Conservation (phyloP, 176 grass and related monocot genomes). For the Aegilops bicornis region DNA sequence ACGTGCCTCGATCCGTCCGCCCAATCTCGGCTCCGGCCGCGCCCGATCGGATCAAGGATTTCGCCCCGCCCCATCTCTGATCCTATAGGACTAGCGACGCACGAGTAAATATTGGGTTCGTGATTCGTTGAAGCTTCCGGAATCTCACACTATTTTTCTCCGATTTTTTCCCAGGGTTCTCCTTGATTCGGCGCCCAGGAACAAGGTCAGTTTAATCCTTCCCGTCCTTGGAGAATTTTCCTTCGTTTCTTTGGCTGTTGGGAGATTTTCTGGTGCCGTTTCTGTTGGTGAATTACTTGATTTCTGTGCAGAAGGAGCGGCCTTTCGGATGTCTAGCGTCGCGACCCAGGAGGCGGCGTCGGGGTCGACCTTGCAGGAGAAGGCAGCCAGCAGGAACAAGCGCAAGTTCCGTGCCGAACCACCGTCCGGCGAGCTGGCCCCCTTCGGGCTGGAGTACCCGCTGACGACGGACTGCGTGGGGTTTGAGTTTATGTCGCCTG, state of each 20-base stretch:
- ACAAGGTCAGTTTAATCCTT: conserved; percentile 33
- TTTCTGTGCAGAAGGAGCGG: background rate
- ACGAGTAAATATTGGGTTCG: background rate
- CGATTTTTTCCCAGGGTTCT: conserved; percentile 28
- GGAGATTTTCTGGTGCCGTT: background rate
- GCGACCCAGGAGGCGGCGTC: conserved; percentile 29
- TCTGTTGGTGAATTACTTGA: background rate
- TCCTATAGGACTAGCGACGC: background rate
- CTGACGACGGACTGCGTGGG: conserved; percentile 53
- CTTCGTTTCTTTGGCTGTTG: background rate
- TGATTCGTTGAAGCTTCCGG: conserved; percentile 21
- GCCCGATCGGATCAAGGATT: conserved; percentile 37
- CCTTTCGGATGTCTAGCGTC: conserved; percentile 30
- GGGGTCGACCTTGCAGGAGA: conserved; percentile 50
- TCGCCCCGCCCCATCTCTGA: conserved; percentile 16
- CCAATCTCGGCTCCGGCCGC: background rate
- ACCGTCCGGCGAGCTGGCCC: conserved; percentile 46
- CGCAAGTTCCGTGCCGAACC: conserved; percentile 84
- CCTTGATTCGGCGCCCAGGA: conserved; percentile 12
- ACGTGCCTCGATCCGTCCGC: conserved; percentile 38
- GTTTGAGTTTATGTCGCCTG: conserved; percentile 53
- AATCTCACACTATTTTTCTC: conserved; percentile 10
- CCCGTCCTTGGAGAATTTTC: conserved; percentile 10
- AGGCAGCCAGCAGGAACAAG: conserved; percentile 79
- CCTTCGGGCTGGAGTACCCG: conserved; percentile 49